These are phyloP conservation scores for Phellopilus nigrolimitatus DNA, from an alignment of 1,284 basidiomycete species.

Conservation along the genomic window DNA sequence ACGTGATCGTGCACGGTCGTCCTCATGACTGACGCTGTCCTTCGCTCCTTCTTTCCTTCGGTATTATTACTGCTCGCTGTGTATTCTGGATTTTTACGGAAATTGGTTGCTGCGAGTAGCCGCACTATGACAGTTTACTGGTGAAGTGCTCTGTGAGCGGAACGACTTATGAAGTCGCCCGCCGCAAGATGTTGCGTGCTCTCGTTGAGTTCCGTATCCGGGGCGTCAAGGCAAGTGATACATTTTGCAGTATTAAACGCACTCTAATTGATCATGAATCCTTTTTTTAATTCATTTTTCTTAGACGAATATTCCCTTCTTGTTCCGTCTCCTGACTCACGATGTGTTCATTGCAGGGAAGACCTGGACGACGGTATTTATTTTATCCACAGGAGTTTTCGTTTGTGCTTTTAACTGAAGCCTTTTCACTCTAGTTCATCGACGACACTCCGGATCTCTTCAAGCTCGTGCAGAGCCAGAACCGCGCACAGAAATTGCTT, in stretches of 20 bases:
- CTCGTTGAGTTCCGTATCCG: conserved; percentile 99
- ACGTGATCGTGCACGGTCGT: conserved; percentile 8
- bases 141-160: conserved; percentile 97
- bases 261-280: no score
- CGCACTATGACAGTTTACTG: conserved; percentile 97
- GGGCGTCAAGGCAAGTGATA: conserved; percentile 77
- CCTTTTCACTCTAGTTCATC: conserved; percentile 67
- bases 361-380: conserved; percentile 90
- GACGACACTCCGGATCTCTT: conserved; percentile 99
- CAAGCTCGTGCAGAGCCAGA: conserved; percentile 96
- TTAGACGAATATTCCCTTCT: conserved; percentile 99
- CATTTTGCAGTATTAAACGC: no score
- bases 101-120: conserved; percentile 42
- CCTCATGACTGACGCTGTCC: background rate
- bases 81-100: no score
- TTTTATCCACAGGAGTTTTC: background rate
- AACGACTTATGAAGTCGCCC: conserved; percentile 97
- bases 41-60: background rate
- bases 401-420: conserved; percentile 7
- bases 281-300: conserved; percentile 11
- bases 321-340: conserved; percentile 97
- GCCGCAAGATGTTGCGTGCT: conserved; percentile 98
- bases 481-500: conserved; percentile 96
- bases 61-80: background rate
- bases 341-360: conserved; percentile 94